These are phyloP conservation scores for Prunus salicina DNA, from an alignment of 306 rosid genomes.

Conservation along the genomic window DNA sequence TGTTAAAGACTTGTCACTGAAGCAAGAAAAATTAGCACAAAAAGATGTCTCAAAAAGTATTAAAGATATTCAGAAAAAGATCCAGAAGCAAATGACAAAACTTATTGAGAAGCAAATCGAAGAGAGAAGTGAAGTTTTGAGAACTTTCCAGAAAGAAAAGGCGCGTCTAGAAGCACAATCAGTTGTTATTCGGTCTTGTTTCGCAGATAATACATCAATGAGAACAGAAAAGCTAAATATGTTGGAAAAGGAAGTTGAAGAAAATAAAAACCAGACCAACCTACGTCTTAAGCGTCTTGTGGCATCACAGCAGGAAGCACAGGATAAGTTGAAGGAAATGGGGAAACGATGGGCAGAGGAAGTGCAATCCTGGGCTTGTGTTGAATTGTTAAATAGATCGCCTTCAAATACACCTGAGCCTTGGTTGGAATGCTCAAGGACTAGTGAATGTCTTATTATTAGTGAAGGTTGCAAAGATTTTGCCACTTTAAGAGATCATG, in stretches of 20 bases:
- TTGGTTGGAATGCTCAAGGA: slow-evolving; percentile 31
- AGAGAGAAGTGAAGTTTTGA: slow-evolving; percentile 24
- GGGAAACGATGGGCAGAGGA: slow-evolving; percentile 50
- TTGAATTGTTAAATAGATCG: slow-evolving; percentile 41
- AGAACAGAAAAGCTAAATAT: slow-evolving; percentile 32
- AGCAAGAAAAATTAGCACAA: slow-evolving; percentile 31
- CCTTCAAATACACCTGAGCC: slow-evolving; percentile 16
- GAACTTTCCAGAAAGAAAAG: slow-evolving; percentile 27
- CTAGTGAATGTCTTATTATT: slow-evolving; percentile 24
- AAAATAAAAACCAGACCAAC: slow-evolving; percentile 28
- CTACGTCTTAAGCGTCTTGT: slow-evolving; percentile 43
- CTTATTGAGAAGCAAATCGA: slow-evolving; percentile 37
- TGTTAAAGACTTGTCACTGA: slow-evolving; percentile 11
- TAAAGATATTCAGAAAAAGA: slow-evolving; percentile 53
- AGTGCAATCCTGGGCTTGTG: slow-evolving; percentile 40
- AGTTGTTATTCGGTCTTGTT: slow-evolving; percentile 25
- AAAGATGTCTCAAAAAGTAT: slow-evolving; percentile 50
- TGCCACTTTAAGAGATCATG: slow-evolving; percentile 20
- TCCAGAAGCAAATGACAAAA: slow-evolving; percentile 40
- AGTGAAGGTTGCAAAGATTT: slow-evolving; percentile 15
- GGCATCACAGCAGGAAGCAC: slow-evolving; percentile 35
- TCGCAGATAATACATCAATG: slow-evolving; percentile 27
- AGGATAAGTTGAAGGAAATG: slow-evolving; percentile 31
- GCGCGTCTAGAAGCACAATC: slow-evolving; percentile 34
- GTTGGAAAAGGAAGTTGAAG: slow-evolving; percentile 34